Percentiles rank a stretch among this genome's conserved stretches.
phyloP scores from a whole-genome alignment of 2,329 filamentous ascomycete species.

The Talaromyces verruculosus region DNA sequence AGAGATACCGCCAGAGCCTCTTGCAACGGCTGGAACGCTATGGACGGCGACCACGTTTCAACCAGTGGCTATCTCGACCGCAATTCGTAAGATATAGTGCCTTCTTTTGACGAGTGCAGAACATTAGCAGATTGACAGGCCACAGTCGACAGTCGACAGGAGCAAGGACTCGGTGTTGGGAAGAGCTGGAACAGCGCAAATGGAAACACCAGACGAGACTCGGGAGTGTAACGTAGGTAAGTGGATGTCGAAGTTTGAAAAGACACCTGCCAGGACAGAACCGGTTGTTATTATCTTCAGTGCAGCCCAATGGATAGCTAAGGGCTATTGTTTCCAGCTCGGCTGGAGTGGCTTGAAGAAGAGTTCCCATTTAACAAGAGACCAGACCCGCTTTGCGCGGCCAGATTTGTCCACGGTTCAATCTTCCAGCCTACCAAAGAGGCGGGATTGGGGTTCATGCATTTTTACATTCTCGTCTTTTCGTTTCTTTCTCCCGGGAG shows the following conservation, averaged over 20 bases:
- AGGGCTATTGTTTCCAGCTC: constrained; percentile 11
- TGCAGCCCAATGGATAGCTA: constrained; percentile 3
- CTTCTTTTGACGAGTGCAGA: neutral
- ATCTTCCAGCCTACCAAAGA: constrained; percentile 22
- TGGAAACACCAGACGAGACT: neutral
- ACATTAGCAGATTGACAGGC: neutral
- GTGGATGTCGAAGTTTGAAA: neutral
- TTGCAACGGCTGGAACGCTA: constrained; percentile 2
- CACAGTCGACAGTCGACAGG: neutral
- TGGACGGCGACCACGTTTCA: neutral
- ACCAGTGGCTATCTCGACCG: neutral
- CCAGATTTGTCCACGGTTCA: constrained; percentile 19
- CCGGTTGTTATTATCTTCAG: neutral
- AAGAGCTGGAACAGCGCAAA: neutral
- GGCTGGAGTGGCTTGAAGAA: constrained; percentile 5
- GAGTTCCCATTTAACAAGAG: neutral
- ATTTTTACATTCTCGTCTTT: constrained; percentile 10
- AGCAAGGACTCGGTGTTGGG: neutral
- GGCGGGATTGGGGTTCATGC: constrained; percentile 3
- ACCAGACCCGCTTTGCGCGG: constrained; percentile 19
- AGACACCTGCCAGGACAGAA: neutral
- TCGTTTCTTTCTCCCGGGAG: constrained; percentile 3
- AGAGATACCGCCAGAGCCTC: neutral
- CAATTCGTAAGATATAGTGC: neutral
- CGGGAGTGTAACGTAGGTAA: neutral